phyloP scores from a whole-genome alignment of 139 green algal genomes.

The Pleodorina starrii region DNA sequence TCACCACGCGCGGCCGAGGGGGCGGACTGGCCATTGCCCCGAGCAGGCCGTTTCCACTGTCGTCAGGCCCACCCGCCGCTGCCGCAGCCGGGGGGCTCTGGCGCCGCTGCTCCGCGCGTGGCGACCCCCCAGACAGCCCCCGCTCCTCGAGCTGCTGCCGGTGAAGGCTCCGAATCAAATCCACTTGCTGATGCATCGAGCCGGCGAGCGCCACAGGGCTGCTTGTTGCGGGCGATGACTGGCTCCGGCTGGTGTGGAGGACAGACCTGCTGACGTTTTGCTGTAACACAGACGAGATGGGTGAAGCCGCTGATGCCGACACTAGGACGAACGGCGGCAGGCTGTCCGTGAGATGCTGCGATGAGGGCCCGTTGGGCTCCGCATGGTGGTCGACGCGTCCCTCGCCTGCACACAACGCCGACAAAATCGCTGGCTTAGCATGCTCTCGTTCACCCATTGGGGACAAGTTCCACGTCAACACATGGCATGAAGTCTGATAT shows the following conservation, averaged over 20 bases:
- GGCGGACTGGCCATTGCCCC: conserved; percentile 39
- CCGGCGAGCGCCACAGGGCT: neutral
- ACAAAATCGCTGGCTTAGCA: too few species aligned
- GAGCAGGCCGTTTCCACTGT: neutral
- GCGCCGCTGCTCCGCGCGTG: neutral
- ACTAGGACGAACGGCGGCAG: conserved; percentile 35
- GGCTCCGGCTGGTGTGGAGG: neutral
- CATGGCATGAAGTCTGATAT: too few species aligned
- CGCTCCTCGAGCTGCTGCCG: neutral
- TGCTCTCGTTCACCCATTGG: too few species aligned
- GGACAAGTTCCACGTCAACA: too few species aligned
- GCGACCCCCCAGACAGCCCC: neutral
- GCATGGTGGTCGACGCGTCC: neutral
- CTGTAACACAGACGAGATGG: too few species aligned
- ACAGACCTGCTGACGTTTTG: too few species aligned
- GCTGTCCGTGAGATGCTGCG: conserved; percentile 25
- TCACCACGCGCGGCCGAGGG: conserved; percentile 1
- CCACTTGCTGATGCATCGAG: conserved; percentile 16
- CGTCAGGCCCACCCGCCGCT: neutral
- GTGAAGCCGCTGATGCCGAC: too few species aligned
- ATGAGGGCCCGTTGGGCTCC: neutral
- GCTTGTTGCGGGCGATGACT: neutral
- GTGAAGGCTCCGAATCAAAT: neutral
- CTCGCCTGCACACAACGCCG: conserved; percentile 9
- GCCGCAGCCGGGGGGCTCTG: neutral